phyloP scores from a whole-genome alignment of 129 eudicot species.

The Flaveria brownii region DNA sequence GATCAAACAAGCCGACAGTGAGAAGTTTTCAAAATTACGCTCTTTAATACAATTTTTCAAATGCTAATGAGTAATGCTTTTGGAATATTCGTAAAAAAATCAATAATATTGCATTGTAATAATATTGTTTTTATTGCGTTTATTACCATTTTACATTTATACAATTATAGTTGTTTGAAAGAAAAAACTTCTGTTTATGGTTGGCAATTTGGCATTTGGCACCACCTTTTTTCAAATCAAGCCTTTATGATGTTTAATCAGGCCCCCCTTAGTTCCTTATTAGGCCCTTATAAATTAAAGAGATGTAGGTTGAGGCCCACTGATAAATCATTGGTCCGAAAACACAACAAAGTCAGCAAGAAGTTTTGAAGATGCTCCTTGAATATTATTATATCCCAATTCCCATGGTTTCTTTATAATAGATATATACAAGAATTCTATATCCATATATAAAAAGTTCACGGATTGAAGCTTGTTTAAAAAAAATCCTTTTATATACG shows the following conservation, averaged over 20 bases:
- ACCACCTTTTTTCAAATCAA: not conserved
- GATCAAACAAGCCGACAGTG: not conserved
- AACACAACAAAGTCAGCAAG: constrained; percentile 6
- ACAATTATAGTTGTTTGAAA: not conserved
- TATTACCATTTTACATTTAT: not conserved
- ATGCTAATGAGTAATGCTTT: not conserved
- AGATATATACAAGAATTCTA: no score
- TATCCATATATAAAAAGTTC: no score
- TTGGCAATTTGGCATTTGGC: no score
- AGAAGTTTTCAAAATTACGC: not conserved
- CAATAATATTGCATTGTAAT: no score
- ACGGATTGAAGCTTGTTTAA: no score
- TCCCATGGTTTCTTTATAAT: no score
- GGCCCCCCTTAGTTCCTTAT: not conserved
- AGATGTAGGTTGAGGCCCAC: not conserved
- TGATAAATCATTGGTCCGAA: not conserved
- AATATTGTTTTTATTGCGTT: not conserved
- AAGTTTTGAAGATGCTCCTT: not conserved
- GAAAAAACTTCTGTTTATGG: not conserved
- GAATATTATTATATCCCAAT: no score
- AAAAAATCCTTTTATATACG: no score
- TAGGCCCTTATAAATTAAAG: not conserved
- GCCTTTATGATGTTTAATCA: not conserved
- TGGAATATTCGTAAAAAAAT: not conserved
- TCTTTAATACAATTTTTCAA: not conserved